Conservation (phyloP, 805 yeast species). For the Starmerella potacharoeniae region DNA sequence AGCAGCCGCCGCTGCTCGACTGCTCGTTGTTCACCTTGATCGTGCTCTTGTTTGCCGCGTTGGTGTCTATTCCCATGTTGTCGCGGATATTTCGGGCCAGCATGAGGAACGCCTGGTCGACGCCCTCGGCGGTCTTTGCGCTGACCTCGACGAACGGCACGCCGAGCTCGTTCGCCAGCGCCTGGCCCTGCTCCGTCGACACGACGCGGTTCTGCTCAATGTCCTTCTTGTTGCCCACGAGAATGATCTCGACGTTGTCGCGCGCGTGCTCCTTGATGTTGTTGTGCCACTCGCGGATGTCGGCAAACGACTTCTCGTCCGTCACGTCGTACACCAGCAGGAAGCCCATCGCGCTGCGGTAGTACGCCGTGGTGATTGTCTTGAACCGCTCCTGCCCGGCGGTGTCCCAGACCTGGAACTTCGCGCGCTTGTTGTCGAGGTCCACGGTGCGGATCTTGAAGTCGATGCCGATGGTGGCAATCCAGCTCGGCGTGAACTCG, state of each 20-base stretch:
- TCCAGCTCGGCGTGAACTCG: constrained; percentile 90
- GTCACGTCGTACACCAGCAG: constrained; percentile 95
- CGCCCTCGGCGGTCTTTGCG: constrained; percentile 88
- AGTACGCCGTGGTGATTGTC: constrained; percentile 94
- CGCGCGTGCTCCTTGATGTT: constrained; percentile 95
- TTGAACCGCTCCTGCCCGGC: constrained; percentile 98
- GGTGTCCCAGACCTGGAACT: constrained; percentile 96
- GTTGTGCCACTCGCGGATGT: constrained; percentile 88
- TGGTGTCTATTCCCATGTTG: constrained; percentile 42
- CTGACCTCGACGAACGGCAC: constrained; percentile 91
- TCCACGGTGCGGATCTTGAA: constrained; percentile 95
- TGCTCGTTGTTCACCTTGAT: constrained; percentile 25
- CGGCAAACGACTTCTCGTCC: constrained; percentile 88
- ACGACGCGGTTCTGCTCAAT: constrained; percentile 81
- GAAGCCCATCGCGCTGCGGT: constrained; percentile 98
- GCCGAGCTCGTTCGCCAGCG: constrained; percentile 72
- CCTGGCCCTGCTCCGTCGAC: constrained; percentile 79
- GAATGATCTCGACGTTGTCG: constrained; percentile 85
- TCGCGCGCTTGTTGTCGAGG: constrained; percentile 81
- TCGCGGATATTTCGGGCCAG: constrained; percentile 80
- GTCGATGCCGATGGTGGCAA: constrained; percentile 96
- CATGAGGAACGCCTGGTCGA: constrained; percentile 81
- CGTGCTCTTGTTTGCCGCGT: constrained; percentile 23
- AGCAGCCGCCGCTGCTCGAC: constrained; percentile 26
- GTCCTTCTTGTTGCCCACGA: constrained; percentile 94